Conservation (phyloP, 2,329 filamentous ascomycete genomes). For the Alternaria novae-zelandiae region DNA sequence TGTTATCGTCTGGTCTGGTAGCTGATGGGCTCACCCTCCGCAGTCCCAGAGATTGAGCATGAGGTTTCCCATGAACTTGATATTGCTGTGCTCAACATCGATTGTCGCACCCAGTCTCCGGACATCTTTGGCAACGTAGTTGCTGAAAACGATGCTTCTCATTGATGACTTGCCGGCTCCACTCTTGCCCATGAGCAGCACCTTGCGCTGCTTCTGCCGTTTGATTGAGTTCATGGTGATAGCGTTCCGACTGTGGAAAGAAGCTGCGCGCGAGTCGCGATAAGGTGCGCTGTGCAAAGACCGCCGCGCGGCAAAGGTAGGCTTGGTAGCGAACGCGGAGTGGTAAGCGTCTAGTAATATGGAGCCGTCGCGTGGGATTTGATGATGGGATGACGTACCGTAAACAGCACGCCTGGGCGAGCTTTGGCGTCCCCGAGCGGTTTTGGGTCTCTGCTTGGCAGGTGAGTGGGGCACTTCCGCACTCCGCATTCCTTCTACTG, state of each 20-base stretch:
- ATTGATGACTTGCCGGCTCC: constrained; percentile 98
- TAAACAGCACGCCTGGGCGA: constrained; percentile 14
- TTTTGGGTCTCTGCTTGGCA: constrained; percentile 11
- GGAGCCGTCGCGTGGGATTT: background rate
- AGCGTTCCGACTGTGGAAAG: background rate
- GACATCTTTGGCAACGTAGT: constrained; percentile 97
- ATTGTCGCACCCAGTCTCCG: constrained; percentile 92
- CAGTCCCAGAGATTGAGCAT: constrained; percentile 99
- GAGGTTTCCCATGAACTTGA: constrained; percentile 97
- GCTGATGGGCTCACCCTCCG: constrained; percentile 68
- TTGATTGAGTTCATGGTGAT: constrained; percentile 48
- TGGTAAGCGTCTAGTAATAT: background rate
- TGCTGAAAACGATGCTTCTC: constrained; percentile 98
- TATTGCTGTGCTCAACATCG: constrained; percentile 96
- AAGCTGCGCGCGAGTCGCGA: background rate
- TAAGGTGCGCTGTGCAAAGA: background rate
- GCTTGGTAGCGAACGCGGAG: background rate
- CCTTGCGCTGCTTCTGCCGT: constrained; percentile 61
- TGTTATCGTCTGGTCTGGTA: background rate
- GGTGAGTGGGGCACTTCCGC: constrained; percentile 10
- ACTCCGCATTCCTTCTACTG: constrained; percentile 2
- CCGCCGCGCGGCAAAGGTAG: background rate
- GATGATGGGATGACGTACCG: constrained; percentile 18
- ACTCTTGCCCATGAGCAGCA: constrained; percentile 79
- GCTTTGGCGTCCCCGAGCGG: constrained; percentile 12